Percentiles rank a stretch among this genome's conserved stretches.
phyloP scores from a whole-genome alignment of 805 yeast species.

The Cyberlindnera meyerae region DNA sequence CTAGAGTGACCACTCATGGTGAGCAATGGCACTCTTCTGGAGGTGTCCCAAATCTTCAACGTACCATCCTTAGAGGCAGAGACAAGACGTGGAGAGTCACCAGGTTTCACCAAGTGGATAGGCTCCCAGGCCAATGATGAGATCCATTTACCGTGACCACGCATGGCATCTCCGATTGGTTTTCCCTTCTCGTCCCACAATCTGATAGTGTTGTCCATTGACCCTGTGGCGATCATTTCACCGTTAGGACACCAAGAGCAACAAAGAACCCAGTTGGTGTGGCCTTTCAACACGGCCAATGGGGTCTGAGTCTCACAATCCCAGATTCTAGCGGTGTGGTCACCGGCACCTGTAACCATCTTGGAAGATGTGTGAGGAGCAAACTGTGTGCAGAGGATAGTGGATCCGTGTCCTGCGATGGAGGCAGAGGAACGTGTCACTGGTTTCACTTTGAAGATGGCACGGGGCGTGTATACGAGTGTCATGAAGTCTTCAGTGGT shows the following conservation, averaged over 20 bases:
- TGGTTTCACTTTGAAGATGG: conserved; percentile 88
- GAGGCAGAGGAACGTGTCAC: conserved; percentile 89
- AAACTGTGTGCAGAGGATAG: conserved; percentile 86
- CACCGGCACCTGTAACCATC: conserved; percentile 96
- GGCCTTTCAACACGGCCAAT: conserved; percentile 72
- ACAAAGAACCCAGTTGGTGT: conserved; percentile 89
- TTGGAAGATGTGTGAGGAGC: conserved; percentile 84
- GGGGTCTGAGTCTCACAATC: conserved; percentile 95
- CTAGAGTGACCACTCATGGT: conserved; percentile 85
- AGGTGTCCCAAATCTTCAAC: conserved; percentile 83
- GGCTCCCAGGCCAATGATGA: conserved; percentile 95
- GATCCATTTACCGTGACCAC: conserved; percentile 87
- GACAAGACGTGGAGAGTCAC: conserved; percentile 65
- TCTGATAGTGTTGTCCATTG: conserved; percentile 87
- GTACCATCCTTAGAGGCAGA: conserved; percentile 92
- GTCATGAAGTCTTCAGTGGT: conserved; percentile 93
- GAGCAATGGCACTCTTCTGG: conserved; percentile 55
- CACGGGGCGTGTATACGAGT: conserved; percentile 87
- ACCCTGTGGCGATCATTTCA: conserved; percentile 86
- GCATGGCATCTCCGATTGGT: conserved; percentile 64
- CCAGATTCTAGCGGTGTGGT: conserved; percentile 93
- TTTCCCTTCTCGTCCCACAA: conserved; percentile 82
- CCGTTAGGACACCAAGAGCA: conserved; percentile 93
- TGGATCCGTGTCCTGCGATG: conserved; percentile 92
- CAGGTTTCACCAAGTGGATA: conserved; percentile 65